Evolutionary conservation across 352 stramenopile genomes (phyloP).

Genomic region (Plasmopara muralis): DNA sequence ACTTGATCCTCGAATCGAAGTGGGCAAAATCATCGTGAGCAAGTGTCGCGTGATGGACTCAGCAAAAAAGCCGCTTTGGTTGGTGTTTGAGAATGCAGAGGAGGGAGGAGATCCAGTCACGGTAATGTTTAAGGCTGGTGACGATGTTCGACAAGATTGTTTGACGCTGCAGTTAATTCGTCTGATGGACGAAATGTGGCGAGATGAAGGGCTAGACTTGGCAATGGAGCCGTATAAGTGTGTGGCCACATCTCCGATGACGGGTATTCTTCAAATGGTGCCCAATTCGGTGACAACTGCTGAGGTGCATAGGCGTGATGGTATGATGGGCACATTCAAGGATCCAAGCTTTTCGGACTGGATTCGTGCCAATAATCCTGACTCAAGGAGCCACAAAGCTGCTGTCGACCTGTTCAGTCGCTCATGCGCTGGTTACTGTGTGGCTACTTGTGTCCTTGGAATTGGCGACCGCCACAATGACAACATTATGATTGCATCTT

Average conservation of each 20-base stretch:
- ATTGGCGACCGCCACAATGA: constrained; percentile 94
- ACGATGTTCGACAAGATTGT: constrained; percentile 94
- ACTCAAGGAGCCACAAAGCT: constrained; percentile 48
- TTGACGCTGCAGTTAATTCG: constrained; percentile 90
- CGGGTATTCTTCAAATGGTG: constrained; percentile 89
- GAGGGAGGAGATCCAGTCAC: constrained; percentile 72
- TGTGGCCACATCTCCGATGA: constrained; percentile 86
- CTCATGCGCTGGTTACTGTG: constrained; percentile 89
- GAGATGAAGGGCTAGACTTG: constrained; percentile 86
- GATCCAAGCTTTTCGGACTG: constrained; percentile 81
- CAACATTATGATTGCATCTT: constrained; percentile 91
- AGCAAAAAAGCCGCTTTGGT: constrained; percentile 85
- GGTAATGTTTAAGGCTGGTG: constrained; percentile 92
- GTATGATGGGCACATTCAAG: constrained; percentile 79
- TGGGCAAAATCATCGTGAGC: constrained; percentile 75
- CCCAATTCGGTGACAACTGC: constrained; percentile 92
- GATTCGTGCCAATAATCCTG: constrained; percentile 76
- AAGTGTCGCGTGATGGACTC: constrained; percentile 89
- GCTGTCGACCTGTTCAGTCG: constrained; percentile 84
- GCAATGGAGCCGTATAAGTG: constrained; percentile 90
- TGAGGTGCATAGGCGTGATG: constrained; percentile 81
- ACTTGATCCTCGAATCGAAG: constrained; percentile 78
- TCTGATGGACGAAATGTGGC: constrained; percentile 92
- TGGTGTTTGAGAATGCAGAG: constrained; percentile 85
- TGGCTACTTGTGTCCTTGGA: constrained; percentile 91